phyloP scores from a whole-genome alignment of 192 early-diverging fungal species.

The Mortierella hygrophila region DNA sequence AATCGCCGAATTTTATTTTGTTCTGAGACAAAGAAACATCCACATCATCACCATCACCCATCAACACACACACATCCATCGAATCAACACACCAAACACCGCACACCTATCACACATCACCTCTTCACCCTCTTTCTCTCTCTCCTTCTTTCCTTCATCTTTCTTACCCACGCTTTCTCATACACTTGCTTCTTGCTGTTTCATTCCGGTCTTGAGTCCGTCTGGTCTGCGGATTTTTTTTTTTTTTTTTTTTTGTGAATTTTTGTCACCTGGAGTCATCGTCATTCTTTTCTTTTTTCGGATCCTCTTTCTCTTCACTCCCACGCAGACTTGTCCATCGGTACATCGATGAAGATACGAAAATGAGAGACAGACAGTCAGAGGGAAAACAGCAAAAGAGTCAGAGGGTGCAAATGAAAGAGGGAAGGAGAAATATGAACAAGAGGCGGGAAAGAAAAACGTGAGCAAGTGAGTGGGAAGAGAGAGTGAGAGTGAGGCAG shows the following conservation, averaged over 20 bases:
- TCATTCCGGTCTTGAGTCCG: not conserved
- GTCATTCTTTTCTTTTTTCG: slow-evolving; percentile 2
- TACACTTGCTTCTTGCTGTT: not conserved
- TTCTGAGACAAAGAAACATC: slow-evolving; percentile 10
- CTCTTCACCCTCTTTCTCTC: too few relatives aligned
- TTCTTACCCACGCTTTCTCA: not conserved
- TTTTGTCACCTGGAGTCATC: not conserved
- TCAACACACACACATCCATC: not conserved
- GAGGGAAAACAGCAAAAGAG: not conserved
- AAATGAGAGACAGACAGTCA: not conserved
- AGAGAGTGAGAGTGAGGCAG: not conserved
- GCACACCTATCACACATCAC: too few relatives aligned
- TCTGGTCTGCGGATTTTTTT: not conserved
- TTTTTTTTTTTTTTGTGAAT: not conserved
- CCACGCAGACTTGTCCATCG: not conserved
- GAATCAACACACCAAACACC: too few relatives aligned
- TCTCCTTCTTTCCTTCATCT: not conserved
- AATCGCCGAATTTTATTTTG: not conserved
- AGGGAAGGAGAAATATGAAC: not conserved
- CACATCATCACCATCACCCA: not conserved
- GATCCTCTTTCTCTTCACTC: not conserved
- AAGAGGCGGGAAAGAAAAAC: slow-evolving; percentile 1
- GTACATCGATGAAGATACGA: slow-evolving; percentile 2
- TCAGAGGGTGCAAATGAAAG: not conserved
- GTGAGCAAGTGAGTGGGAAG: not conserved